These are phyloP conservation scores for Quillaja saponaria DNA, from an alignment of 306 rosid species.

Conservation along the genomic window DNA sequence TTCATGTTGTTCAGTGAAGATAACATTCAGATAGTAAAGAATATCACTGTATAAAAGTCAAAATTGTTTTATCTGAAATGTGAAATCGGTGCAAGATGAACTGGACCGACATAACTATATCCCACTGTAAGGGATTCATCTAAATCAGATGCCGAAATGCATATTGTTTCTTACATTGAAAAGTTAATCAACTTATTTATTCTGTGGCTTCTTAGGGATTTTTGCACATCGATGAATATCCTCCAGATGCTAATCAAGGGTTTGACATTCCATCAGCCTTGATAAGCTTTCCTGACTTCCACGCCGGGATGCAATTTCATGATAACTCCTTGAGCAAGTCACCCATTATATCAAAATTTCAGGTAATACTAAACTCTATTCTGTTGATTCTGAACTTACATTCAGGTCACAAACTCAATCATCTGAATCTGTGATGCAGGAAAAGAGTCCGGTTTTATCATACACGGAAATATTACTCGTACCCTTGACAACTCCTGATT, in stretches of 20 bases:
- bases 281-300: conserved; percentile 78
- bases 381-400: conserved; percentile 3
- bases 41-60: not conserved
- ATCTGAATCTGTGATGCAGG: conserved; percentile 51
- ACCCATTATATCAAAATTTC: conserved; percentile 68
- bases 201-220: conserved; percentile 62
- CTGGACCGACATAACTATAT: conserved; percentile 13
- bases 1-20: not conserved
- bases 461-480: conserved; percentile 89
- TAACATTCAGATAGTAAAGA: not conserved
- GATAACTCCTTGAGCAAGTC: conserved; percentile 47
- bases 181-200: not conserved
- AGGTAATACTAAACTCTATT: conserved; percentile 45
- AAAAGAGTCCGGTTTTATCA: conserved; percentile 57
- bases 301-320: conserved; percentile 52
- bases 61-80: not conserved
- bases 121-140: not conserved
- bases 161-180: conserved; percentile 19
- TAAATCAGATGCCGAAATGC: conserved; percentile 22
- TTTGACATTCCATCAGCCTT: conserved; percentile 94
- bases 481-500: conserved; percentile 94
- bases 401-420: conserved; percentile 18
- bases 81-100: conserved; percentile 9
- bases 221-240: conserved; percentile 94
- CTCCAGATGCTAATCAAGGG: conserved; percentile 96